Percentiles rank a stretch among this genome's conserved stretches.
phyloP scores from a whole-genome alignment of 345 rosid genomes.

The Citrus mangshanensis region DNA sequence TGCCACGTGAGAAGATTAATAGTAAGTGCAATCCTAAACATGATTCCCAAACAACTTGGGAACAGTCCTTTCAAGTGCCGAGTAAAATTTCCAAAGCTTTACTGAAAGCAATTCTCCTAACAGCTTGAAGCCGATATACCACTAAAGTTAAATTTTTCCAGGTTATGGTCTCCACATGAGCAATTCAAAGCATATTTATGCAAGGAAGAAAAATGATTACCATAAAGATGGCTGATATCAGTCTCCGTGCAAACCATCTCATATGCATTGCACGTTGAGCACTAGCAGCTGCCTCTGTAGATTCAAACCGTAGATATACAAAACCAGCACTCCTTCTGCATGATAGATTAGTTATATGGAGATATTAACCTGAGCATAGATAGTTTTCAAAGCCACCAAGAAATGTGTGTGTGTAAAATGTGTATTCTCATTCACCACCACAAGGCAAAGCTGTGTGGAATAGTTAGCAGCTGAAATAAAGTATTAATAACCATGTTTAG shows the following conservation, averaged over 20 bases:
- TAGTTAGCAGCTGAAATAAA: not conserved
- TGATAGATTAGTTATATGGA: not conserved
- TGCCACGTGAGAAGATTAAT: not conserved
- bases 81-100: not conserved
- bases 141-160: not conserved
- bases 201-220: slow-evolving; percentile 29
- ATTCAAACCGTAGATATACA: slow-evolving; percentile 72
- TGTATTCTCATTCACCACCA: not conserved
- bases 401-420: not conserved
- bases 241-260: slow-evolving; percentile 93
- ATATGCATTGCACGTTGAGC: slow-evolving; percentile 87
- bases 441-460: not conserved
- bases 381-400: not conserved
- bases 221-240: slow-evolving; percentile 78
- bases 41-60: not conserved
- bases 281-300: slow-evolving; percentile 51
- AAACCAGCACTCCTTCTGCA: slow-evolving; percentile 73
- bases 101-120: not conserved
- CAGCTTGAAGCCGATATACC: not conserved
- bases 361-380: not conserved
- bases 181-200: not conserved
- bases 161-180: not conserved
- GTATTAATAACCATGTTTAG: not conserved
- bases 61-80: not conserved
- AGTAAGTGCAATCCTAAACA: not conserved